These are phyloP conservation scores for Globisporangium recalcitrans DNA, from an alignment of 352 stramenopile genomes.

Conservation along the genomic window DNA sequence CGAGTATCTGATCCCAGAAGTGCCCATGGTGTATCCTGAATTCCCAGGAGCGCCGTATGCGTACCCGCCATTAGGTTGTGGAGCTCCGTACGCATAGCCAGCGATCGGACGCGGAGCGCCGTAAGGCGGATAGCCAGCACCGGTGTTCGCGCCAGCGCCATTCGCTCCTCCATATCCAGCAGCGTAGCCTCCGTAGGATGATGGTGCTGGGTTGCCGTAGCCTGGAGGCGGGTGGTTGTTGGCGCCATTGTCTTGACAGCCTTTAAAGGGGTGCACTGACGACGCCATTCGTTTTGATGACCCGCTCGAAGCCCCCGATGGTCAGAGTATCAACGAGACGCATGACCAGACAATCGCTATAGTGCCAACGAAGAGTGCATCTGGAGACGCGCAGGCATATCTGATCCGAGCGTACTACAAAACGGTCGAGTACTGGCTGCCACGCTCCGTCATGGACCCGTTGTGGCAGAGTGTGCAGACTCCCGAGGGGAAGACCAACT, in stretches of 20 bases:
- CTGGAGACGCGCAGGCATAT: conserved; percentile 40
- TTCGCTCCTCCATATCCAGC: background rate
- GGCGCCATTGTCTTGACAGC: background rate
- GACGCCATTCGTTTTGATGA: conserved; percentile 1
- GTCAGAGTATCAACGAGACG: conserved; percentile 89
- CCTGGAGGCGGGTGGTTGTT: background rate
- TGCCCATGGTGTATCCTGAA: background rate
- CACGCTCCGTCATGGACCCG: conserved; percentile 94
- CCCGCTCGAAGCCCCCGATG: conserved; percentile 60
- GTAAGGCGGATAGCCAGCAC: background rate
- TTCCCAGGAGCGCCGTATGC: background rate
- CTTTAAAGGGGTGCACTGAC: conserved; percentile 9
- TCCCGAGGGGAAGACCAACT: conserved; percentile 67
- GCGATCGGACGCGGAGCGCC: background rate
- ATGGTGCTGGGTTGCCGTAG: background rate
- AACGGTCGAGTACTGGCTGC: conserved; percentile 93
- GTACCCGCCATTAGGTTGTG: background rate
- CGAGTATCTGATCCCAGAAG: background rate
- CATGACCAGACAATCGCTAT: conserved; percentile 90
- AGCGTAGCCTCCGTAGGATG: background rate
- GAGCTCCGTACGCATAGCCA: background rate
- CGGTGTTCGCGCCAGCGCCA: background rate
- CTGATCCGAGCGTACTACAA: conserved; percentile 94
- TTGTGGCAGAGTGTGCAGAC: conserved; percentile 95
- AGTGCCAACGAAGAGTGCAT: conserved; percentile 21